Evolutionary conservation across 305 asterid species (phyloP).

Genomic region (Fraxinus latifolia): DNA sequence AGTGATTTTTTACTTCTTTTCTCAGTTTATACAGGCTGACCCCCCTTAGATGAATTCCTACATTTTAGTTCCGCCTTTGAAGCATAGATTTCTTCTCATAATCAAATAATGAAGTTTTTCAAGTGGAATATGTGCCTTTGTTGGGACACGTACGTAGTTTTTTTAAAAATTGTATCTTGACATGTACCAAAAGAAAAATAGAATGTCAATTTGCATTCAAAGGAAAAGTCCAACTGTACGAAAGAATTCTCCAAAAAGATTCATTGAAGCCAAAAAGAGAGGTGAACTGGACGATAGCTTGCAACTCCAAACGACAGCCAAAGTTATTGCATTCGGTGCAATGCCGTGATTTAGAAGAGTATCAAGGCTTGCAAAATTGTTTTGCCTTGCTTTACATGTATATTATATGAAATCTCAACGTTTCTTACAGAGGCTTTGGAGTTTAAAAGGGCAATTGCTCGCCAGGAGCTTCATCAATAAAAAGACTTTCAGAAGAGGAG

Average conservation of each 20-base stretch:
- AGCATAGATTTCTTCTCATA: neutral
- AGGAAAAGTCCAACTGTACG: neutral
- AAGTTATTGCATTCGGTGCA: neutral
- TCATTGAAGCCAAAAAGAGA: neutral
- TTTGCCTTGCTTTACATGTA: neutral
- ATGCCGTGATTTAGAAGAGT: neutral
- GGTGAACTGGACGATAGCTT: neutral
- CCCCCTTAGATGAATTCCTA: neutral
- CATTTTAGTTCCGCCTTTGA: neutral
- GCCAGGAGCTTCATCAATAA: neutral
- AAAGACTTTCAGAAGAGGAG: neutral
- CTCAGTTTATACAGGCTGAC: neutral
- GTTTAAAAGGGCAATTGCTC: neutral
- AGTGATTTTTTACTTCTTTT: neutral
- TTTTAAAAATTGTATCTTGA: neutral
- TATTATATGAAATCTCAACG: neutral
- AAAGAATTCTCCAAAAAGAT: neutral
- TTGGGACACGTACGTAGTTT: too few relatives aligned
- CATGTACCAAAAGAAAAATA: neutral
- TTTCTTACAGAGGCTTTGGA: neutral
- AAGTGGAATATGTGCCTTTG: neutral
- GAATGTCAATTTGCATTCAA: neutral
- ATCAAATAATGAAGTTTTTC: neutral
- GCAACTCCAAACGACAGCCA: neutral
- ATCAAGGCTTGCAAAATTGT: neutral